These are phyloP conservation scores for Thelonectria olida DNA, from an alignment of 2,329 filamentous ascomycete genomes.

Conservation along the genomic window DNA sequence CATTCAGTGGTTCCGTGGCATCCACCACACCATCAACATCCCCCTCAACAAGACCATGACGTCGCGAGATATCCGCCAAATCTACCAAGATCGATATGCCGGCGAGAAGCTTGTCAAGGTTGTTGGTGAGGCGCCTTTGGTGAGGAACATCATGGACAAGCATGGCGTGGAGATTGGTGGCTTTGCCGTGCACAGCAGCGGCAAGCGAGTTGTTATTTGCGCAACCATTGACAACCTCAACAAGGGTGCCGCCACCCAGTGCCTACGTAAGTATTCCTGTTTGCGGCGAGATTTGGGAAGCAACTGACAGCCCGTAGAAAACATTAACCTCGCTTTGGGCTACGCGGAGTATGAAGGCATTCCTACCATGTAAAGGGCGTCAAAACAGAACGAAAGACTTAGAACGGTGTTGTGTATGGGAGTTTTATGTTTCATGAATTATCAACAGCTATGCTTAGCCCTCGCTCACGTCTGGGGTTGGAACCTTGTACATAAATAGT, in stretches of 20 bases:
- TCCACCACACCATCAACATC: constrained; percentile 90
- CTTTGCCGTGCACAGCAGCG: constrained; percentile 87
- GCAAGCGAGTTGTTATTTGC: constrained; percentile 86
- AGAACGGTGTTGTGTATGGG: constrained; percentile 16
- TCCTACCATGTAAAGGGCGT: constrained; percentile 58
- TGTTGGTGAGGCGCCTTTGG: constrained; percentile 84
- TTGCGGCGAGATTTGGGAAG: no score
- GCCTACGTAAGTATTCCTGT: constrained; percentile 56
- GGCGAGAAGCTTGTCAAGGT: constrained; percentile 96
- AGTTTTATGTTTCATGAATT: constrained; percentile 13
- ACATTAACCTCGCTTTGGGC: constrained; percentile 74
- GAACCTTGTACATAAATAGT: constrained; percentile 14
- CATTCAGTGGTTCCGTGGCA: constrained; percentile 98
- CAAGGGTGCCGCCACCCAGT: constrained; percentile 1
- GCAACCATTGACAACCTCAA: constrained; percentile 3
- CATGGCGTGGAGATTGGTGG: constrained; percentile 95
- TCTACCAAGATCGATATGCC: constrained; percentile 96
- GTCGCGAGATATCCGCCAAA: constrained; percentile 88
- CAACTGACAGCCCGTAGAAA: no score
- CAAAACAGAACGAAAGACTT: background rate
- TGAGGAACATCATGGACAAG: constrained; percentile 84
- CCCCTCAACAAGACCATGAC: constrained; percentile 88
- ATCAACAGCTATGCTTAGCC: constrained; percentile 14
- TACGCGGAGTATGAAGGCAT: constrained; percentile 91
- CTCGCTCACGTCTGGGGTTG: background rate